Percentiles rank a stretch among this genome's conserved stretches.
phyloP scores from a whole-genome alignment of 2,329 filamentous ascomycete species.

The Hypomyces rosellus region DNA sequence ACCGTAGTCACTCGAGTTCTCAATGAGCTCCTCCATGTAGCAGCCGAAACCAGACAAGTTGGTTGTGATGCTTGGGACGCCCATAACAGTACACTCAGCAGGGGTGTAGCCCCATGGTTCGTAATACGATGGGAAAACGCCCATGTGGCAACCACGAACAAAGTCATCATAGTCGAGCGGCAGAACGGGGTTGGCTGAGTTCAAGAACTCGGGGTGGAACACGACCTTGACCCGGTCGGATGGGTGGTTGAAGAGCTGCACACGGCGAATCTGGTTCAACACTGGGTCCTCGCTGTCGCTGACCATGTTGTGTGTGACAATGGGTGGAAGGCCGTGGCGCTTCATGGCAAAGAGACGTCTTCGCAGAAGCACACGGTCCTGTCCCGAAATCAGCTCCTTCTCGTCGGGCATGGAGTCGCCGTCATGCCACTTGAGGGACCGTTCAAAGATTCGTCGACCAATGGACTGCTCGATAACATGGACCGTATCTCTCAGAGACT shows the following conservation, averaged over 20 bases:
- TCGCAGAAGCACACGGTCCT: slow-evolving; percentile 88
- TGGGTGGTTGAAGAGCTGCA: slow-evolving; percentile 95
- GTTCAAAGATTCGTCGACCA: slow-evolving; percentile 88
- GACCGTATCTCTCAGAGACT: slow-evolving; percentile 87
- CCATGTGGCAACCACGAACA: slow-evolving; percentile 91
- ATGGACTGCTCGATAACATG: slow-evolving; percentile 90
- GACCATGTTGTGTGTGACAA: slow-evolving; percentile 98
- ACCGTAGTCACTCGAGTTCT: slow-evolving; percentile 95
- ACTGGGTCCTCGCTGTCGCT: slow-evolving; percentile 92
- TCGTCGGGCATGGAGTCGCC: slow-evolving; percentile 90
- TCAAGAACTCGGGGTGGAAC: slow-evolving; percentile 97
- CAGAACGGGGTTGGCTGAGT: slow-evolving; percentile 89
- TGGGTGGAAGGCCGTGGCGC: slow-evolving; percentile 79
- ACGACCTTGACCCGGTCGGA: slow-evolving; percentile 93
- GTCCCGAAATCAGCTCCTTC: slow-evolving; percentile 87
- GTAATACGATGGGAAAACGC: slow-evolving; percentile 96
- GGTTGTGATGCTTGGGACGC: slow-evolving; percentile 94
- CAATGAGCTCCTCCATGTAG: slow-evolving; percentile 99
- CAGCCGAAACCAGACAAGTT: slow-evolving; percentile 97
- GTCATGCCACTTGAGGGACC: slow-evolving; percentile 91
- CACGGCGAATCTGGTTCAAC: slow-evolving; percentile 88
- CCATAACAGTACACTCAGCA: slow-evolving; percentile 98
- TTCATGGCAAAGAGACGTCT: slow-evolving; percentile 96
- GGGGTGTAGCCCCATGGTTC: slow-evolving; percentile 99
- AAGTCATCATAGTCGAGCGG: slow-evolving; percentile 98